Conservation (phyloP, 164 flowering plant species). For the Dillenia turbinata region DNA sequence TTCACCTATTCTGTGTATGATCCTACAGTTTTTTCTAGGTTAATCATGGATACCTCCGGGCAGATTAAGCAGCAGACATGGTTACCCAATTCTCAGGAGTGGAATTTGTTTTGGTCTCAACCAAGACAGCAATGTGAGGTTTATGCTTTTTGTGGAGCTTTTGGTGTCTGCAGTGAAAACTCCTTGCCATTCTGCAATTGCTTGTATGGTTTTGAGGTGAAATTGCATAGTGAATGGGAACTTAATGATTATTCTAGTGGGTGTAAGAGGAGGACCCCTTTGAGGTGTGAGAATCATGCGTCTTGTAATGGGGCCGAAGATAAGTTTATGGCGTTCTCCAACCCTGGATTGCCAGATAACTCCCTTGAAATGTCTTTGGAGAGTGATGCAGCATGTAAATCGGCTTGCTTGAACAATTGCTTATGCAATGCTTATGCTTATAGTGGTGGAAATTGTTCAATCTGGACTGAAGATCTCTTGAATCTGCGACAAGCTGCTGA, state of each 20-base stretch:
- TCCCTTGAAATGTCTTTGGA: constrained; percentile 5
- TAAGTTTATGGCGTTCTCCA: constrained; percentile 8
- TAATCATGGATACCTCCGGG: constrained; percentile 31
- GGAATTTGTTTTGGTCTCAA: constrained; percentile 40
- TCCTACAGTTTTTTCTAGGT: constrained; percentile 14
- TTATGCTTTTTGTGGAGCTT: constrained; percentile 36
- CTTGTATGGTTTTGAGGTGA: constrained; percentile 24
- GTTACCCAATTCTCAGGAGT: constrained; percentile 13
- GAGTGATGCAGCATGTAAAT: constrained; percentile 20
- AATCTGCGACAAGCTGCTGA: constrained; percentile 23
- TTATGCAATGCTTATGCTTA: constrained; percentile 44
- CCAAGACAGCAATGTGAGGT: constrained; percentile 42
- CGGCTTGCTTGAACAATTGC: constrained; percentile 30
- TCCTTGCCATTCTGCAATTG: constrained; percentile 23
- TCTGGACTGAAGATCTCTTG: constrained; percentile 31
- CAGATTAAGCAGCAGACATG: constrained; percentile 30
- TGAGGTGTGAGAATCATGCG: constrained; percentile 22
- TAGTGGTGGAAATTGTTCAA: constrained; percentile 15
- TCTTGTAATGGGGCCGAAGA: constrained; percentile 12
- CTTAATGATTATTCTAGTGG: constrained; percentile 22
- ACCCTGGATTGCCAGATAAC: constrained; percentile 17
- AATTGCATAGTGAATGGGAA: constrained; percentile 20
- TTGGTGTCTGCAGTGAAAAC: constrained; percentile 28
- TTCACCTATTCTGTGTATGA: constrained; percentile 22
- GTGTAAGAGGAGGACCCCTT: constrained; percentile 22